phyloP scores from a whole-genome alignment of 441 rosid species.

The Jatropha podagrica region DNA sequence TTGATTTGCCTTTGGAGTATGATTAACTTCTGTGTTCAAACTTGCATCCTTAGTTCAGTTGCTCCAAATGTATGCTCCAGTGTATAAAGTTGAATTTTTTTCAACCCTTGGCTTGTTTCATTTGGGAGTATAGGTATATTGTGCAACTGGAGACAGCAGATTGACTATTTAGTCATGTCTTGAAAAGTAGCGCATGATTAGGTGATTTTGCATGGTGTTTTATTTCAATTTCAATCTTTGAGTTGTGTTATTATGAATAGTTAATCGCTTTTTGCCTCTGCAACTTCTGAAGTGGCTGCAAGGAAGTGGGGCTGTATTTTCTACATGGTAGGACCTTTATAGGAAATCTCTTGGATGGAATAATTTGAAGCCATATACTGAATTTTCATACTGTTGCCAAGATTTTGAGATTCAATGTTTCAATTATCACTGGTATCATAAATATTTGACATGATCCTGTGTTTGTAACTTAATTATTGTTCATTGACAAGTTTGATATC shows the following conservation, averaged over 20 bases:
- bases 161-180: background rate
- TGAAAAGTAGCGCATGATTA: background rate
- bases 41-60: background rate
- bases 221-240: background rate
- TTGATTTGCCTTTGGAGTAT: background rate
- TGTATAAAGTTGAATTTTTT: background rate
- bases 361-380: background rate
- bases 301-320: background rate
- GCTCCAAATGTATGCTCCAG: background rate
- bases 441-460: background rate
- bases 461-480: background rate
- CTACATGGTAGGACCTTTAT: background rate
- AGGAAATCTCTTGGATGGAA: background rate
- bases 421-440: background rate
- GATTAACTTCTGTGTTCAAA: background rate
- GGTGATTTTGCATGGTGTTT: background rate
- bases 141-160: background rate
- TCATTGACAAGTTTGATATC: background rate
- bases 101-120: constrained; percentile 7
- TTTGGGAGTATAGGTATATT: background rate
- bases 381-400: background rate
- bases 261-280: background rate
- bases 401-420: background rate
- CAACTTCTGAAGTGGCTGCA: background rate
- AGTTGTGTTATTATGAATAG: background rate